Evolutionary conservation across 2,329 filamentous ascomycete genomes (phyloP).

Genomic region (Aspergillus brasiliensis): DNA sequence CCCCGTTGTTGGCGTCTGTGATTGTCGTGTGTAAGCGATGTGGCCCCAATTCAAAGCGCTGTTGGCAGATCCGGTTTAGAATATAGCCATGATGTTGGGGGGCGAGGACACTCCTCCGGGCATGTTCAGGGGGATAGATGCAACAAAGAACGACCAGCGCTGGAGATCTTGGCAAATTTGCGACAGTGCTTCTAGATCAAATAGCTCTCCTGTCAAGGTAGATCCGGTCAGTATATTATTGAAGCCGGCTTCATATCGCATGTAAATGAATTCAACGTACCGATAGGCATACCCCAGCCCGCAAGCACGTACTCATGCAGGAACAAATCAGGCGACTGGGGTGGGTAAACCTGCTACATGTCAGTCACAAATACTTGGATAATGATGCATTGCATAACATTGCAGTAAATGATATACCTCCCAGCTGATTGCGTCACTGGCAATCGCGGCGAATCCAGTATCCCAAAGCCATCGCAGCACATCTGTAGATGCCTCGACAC

Average conservation of each 20-base stretch:
- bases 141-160: slow-evolving; percentile 55
- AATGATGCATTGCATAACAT: neutral
- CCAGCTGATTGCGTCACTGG: slow-evolving; percentile 59
- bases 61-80: slow-evolving; percentile 29
- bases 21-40: neutral
- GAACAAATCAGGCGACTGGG: slow-evolving; percentile 38
- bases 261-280: slow-evolving; percentile 30
- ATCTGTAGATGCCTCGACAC: slow-evolving; percentile 53
- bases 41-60: neutral
- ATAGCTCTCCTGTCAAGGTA: slow-evolving; percentile 44
- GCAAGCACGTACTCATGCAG: slow-evolving; percentile 54
- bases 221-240: neutral
- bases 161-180: slow-evolving; percentile 38
- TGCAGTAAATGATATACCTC: slow-evolving; percentile 44
- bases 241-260: neutral
- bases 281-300: slow-evolving; percentile 55
- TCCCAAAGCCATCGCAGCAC: slow-evolving; percentile 63
- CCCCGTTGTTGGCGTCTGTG: neutral
- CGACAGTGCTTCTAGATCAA: slow-evolving; percentile 49
- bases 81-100: slow-evolving; percentile 50
- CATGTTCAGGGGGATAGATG: slow-evolving; percentile 53
- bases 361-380: neutral
- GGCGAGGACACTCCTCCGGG: slow-evolving; percentile 51
- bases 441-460: slow-evolving; percentile 58
- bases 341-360: slow-evolving; percentile 45